Evolutionary conservation across 2,329 filamentous ascomycete species (phyloP), one percentile per base, ranked within the genome.

Genomic region (Aspergillus glaucus): DNA sequence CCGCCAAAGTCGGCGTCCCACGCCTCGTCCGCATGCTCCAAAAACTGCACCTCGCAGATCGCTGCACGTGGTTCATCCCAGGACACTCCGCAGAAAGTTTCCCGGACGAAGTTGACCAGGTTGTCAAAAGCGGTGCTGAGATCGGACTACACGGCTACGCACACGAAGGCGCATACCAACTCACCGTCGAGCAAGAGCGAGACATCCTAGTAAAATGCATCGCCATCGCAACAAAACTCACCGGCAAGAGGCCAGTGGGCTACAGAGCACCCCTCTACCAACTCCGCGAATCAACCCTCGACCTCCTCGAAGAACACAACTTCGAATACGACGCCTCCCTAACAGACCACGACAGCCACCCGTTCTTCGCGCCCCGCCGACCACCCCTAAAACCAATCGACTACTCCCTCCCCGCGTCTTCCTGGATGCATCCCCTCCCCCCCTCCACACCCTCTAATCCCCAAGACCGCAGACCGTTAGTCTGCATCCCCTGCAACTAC

Each of bases 191-290:
- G 59, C 86, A 90, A 68, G 86, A 90, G 63, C 78, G 77, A 9
- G 84, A 86, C 46, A 82, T 90, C 2, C 76, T 92, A 5, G 82
- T 86, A 59, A 87, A 87, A 67, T 88, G 85, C 15, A 88, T 84
- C 62, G 77, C 78, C 19, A 75, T 89, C 66, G 76, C 89, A 30
- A 87, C 81, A 0, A 80, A 85, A 0, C 86, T 91, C 59, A 79
- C 78, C 37, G 83, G 86, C 5, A 88, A 87, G 67, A 83, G 82
- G 0, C 87, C 87, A 0, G 55, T 60, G 1, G 67, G 67, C 0
- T 71, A 67, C 48, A 60, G 68, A 15, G 67, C 68, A 3, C 68
- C 69, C 0, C 49, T 70, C 24, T 71, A 70, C 50, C 63, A 70
- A 42, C 55, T 71, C 8, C 55, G 67, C n/a, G 65, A 69, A 45